Evolutionary conservation across 208 protist genomes (phyloP).

Genomic region (Porcisia deanei): DNA sequence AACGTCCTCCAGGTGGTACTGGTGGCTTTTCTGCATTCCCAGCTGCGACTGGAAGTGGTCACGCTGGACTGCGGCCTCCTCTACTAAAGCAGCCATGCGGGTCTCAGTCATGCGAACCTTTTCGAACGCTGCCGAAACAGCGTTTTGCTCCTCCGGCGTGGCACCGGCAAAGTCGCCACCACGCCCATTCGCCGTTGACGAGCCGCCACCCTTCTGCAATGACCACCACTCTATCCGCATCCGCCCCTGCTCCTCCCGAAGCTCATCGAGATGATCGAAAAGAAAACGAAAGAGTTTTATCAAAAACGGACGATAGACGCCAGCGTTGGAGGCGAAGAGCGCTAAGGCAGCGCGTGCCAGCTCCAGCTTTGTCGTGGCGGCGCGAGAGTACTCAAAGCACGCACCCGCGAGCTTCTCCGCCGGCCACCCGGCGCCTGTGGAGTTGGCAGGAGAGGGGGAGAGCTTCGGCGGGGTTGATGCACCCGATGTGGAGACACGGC

Average conservation of each 20-base stretch:
- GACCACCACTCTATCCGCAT: slow-evolving; percentile 8
- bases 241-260: slow-evolving; percentile 43
- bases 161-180: background rate
- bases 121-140: slow-evolving; percentile 56
- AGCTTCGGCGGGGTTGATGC: background rate
- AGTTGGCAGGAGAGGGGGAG: background rate
- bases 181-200: background rate
- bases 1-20: slow-evolving; percentile 54
- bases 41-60: slow-evolving; percentile 79
- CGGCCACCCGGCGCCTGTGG: background rate
- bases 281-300: slow-evolving; percentile 72
- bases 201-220: slow-evolving; percentile 4
- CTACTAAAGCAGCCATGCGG: slow-evolving; percentile 70
- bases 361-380: slow-evolving; percentile 55
- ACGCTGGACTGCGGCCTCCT: slow-evolving; percentile 73
- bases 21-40: slow-evolving; percentile 36
- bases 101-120: slow-evolving; percentile 71
- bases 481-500: background rate
- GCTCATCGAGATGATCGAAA: slow-evolving; percentile 71
- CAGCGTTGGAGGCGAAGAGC: slow-evolving; percentile 79
- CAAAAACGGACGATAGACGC: slow-evolving; percentile 65
- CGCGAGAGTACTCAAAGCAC: background rate
- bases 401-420: background rate
- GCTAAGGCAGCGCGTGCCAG: slow-evolving; percentile 71
- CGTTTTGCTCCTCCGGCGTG: slow-evolving; percentile 41